phyloP scores from a whole-genome alignment of 495 filamentous ascomycete species.

The Lepidopterella palustris region DNA sequence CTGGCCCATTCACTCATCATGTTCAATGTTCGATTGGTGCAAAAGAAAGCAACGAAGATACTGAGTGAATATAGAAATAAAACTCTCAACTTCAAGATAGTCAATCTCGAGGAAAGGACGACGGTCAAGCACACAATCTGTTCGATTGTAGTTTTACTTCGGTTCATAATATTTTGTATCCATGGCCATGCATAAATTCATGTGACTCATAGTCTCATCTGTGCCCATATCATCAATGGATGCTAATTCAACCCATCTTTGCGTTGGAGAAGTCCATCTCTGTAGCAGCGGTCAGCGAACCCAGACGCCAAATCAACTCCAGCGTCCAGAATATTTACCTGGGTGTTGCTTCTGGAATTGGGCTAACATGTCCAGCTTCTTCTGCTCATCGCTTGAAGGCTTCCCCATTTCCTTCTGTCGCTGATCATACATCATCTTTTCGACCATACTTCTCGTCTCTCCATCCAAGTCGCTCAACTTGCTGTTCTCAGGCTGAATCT shows the following conservation, averaged over 20 bases:
- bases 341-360: conserved; percentile 83
- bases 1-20: no score
- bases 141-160: no score
- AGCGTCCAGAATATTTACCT: conserved; percentile 1
- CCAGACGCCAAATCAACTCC: not conserved
- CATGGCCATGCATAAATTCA: no score
- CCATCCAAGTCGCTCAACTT: conserved; percentile 89
- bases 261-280: conserved; percentile 84
- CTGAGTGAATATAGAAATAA: no score
- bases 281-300: not conserved
- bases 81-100: no score
- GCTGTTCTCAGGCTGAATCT: conserved; percentile 88
- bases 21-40: no score
- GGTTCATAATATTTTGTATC: no score
- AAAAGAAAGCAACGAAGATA: no score
- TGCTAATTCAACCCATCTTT: conserved; percentile 57
- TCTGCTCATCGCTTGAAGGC: conserved; percentile 83
- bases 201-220: no score
- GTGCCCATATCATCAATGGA: no score
- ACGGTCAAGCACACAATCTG: no score
- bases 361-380: conserved; percentile 85
- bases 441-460: conserved; percentile 94
- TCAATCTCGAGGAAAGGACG: no score
- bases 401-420: conserved; percentile 89
- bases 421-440: conserved; percentile 99